A percentile compares a stretch with the other conserved stretches of the same genome.
phyloP scores from a whole-genome alignment of 2,329 filamentous ascomycete species.

The Penicillium sp. region DNA sequence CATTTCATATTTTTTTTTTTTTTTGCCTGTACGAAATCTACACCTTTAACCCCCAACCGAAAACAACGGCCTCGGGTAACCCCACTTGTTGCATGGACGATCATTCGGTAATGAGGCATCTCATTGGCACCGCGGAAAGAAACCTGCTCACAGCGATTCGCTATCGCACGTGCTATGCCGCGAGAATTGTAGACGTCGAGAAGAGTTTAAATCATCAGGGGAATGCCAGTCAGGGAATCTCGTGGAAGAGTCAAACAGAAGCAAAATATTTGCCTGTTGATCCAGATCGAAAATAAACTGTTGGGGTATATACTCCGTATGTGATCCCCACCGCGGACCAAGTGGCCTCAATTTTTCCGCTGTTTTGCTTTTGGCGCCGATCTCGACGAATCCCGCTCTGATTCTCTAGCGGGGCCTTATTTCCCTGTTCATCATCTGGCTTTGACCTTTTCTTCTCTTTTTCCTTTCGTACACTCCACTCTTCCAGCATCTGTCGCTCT shows the following conservation, averaged over 20 bases:
- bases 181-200: not conserved
- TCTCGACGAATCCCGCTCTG: constrained; percentile 5
- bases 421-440: not conserved
- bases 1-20: not conserved
- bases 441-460: not conserved
- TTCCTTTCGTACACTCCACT: not conserved
- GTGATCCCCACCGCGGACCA: not conserved
- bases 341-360: not conserved
- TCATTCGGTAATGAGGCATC: constrained; percentile 9
- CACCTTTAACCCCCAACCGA: not conserved
- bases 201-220: not conserved
- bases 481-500: not conserved
- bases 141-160: not conserved
- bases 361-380: constrained; percentile 4
- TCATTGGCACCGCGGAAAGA: constrained; percentile 14
- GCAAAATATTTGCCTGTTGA: too few species aligned
- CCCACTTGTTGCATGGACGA: constrained; percentile 16
- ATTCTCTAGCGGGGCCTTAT: constrained; percentile 1
- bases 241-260: too few species aligned
- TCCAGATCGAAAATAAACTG: not conserved
- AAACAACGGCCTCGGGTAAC: constrained; percentile 16
- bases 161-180: constrained; percentile 11
- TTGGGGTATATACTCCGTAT: not conserved
- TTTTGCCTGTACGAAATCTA: not conserved
- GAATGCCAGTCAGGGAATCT: not conserved